These are phyloP conservation scores for Boletus pseudo-olivaceus DNA, from an alignment of 768 basidiomycete species.

Conservation along the genomic window DNA sequence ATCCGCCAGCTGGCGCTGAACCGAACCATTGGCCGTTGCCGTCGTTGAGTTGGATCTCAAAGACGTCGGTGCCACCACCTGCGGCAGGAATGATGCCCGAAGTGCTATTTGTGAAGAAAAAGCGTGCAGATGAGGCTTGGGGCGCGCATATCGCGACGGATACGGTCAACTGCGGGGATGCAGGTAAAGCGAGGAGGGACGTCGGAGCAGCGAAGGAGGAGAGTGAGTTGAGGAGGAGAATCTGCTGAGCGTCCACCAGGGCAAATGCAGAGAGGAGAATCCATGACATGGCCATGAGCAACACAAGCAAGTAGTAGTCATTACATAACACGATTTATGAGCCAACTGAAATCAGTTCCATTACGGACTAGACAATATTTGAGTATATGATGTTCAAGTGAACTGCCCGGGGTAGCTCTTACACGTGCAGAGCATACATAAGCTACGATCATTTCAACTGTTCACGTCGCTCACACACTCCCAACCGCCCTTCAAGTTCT, in stretches of 20 bases:
- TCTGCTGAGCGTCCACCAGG: constrained; percentile 14
- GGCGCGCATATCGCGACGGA: constrained; percentile 48
- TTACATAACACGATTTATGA: no score
- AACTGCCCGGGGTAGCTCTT: not conserved
- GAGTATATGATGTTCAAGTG: not conserved
- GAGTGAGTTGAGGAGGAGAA: constrained; percentile 37
- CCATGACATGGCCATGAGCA: not conserved
- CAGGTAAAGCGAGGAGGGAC: constrained; percentile 40
- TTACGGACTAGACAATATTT: no score
- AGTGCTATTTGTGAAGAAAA: constrained; percentile 57
- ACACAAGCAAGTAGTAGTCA: no score
- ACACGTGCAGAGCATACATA: not conserved
- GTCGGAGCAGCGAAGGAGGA: constrained; percentile 32
- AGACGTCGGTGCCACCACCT: constrained; percentile 37
- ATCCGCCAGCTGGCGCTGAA: constrained; percentile 43
- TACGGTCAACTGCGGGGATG: constrained; percentile 38
- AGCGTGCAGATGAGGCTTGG: constrained; percentile 38
- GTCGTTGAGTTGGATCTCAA: constrained; percentile 45
- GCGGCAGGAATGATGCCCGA: constrained; percentile 35
- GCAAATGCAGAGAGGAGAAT: not conserved
- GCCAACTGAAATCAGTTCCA: no score
- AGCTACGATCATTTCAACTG: constrained; percentile 45
- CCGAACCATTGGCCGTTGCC: constrained; percentile 57
- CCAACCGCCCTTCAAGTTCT: constrained; percentile 91
- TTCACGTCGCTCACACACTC: constrained; percentile 96